A percentile compares a stretch with the other conserved stretches of the same genome.
Conservation (phyloP, 768 basidiomycete species). For the Lepiota brunneoincarnata region DNA sequence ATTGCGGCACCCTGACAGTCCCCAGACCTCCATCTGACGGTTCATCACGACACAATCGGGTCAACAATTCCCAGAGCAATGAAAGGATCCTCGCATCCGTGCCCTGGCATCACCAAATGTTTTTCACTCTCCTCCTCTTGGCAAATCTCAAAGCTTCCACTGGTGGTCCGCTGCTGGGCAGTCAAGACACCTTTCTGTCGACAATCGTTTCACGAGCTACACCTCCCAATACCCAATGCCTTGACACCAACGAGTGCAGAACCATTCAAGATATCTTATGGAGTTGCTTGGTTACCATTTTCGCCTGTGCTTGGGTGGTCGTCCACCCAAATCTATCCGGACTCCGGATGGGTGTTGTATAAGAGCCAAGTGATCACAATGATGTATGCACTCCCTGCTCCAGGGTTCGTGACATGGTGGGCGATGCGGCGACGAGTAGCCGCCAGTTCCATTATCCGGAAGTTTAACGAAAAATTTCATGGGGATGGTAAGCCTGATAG, state of each 20-base stretch:
- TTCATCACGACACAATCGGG: too few relatives aligned
- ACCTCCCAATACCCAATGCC: neutral
- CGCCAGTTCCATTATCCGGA: neutral
- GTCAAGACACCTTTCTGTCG: too few relatives aligned
- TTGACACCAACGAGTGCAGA: neutral
- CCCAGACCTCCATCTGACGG: too few relatives aligned
- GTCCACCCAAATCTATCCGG: slow-evolving; percentile 10
- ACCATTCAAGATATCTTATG: slow-evolving; percentile 1
- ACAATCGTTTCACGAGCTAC: neutral
- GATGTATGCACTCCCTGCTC: slow-evolving; percentile 10
- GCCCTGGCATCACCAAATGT: too few relatives aligned
- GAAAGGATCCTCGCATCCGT: too few relatives aligned
- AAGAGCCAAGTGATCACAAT: neutral
- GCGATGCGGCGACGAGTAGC: slow-evolving; percentile 14
- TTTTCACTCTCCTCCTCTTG: too few relatives aligned
- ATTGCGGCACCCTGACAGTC: too few relatives aligned
- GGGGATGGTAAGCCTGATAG: too few relatives aligned
- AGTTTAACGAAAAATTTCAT: neutral
- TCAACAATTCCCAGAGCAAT: too few relatives aligned
- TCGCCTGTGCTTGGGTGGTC: slow-evolving; percentile 5
- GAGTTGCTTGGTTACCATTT: slow-evolving; percentile 8
- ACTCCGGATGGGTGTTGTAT: neutral
- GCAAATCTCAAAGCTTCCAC: too few relatives aligned
- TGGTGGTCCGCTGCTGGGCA: too few relatives aligned
- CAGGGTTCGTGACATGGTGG: slow-evolving; percentile 16